Percentiles rank a stretch among this genome's conserved stretches.
Evolutionary conservation across 2,329 filamentous ascomycete genomes (phyloP).

Genomic region (Rhinocladiella similis): DNA sequence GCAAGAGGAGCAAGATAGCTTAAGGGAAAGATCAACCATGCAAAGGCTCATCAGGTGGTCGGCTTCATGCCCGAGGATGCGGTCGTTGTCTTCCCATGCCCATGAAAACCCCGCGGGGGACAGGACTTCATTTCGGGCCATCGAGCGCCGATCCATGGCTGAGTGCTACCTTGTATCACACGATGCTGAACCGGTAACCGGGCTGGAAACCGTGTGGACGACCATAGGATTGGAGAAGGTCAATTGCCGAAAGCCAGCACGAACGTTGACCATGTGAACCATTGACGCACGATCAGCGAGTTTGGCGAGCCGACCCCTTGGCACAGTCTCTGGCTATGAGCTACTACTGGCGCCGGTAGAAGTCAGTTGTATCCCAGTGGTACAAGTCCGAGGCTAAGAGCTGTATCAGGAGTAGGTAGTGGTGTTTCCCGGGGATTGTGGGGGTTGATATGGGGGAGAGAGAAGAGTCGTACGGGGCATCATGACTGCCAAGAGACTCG

Average conservation of each 20-base stretch:
- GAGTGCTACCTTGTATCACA: not conserved
- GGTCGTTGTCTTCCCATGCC: not conserved
- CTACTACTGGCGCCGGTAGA: not conserved
- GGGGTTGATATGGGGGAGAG: too few species aligned
- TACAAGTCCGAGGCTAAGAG: too few species aligned
- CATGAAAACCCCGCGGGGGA: not conserved
- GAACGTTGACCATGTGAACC: not conserved
- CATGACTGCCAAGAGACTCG: too few species aligned
- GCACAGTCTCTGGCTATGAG: not conserved
- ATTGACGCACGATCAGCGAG: not conserved
- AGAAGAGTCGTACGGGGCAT: too few species aligned
- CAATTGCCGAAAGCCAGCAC: not conserved
- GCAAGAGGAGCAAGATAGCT: not conserved
- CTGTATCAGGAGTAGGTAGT: too few species aligned
- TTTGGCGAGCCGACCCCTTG: not conserved
- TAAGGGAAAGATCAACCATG: not conserved
- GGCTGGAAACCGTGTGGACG: too few species aligned
- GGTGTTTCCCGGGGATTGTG: too few species aligned
- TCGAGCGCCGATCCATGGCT: not conserved
- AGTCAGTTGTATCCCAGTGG: too few species aligned
- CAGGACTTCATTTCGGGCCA: not conserved
- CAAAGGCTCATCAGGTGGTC: not conserved
- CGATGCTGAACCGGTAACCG: too few species aligned
- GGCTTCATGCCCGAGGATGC: not conserved
- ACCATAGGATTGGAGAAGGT: not conserved